phyloP scores from a whole-genome alignment of 2,329 filamentous ascomycete genomes.

The Neurospora crassa region DNA sequence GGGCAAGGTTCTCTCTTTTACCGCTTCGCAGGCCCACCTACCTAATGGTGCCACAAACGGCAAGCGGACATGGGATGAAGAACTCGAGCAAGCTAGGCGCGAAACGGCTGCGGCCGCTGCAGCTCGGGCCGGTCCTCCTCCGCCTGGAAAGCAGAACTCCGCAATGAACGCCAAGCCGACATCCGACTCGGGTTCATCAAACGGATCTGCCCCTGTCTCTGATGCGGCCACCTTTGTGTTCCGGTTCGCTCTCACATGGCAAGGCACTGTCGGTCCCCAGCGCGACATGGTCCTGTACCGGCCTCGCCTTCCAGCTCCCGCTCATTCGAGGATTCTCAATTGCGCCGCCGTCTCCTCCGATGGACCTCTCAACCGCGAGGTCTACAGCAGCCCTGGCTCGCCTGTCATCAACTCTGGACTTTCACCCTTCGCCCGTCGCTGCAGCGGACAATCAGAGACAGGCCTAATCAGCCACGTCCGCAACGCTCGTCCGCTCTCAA shows the following conservation, averaged over 20 bases:
- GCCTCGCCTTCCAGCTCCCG: constrained; percentile 60
- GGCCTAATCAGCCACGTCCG: constrained; percentile 41
- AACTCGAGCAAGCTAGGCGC: constrained; percentile 39
- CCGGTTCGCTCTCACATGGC: constrained; percentile 51
- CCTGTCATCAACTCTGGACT: constrained; percentile 28
- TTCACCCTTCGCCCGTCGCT: constrained; percentile 34
- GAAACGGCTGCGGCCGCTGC: constrained; percentile 35
- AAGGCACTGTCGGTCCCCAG: constrained; percentile 32
- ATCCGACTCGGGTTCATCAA: constrained; percentile 41
- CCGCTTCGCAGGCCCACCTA: constrained; percentile 15
- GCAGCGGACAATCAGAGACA: constrained; percentile 35
- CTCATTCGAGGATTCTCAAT: constrained; percentile 51
- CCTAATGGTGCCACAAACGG: constrained; percentile 2
- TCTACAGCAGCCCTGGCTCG: constrained; percentile 27
- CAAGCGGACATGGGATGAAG: constrained; percentile 30
- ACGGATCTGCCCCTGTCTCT: constrained; percentile 44
- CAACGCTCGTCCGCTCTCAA: constrained; percentile 32
- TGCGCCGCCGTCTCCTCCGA: constrained; percentile 18
- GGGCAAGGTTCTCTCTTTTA: constrained; percentile 49
- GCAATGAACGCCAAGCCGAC: constrained; percentile 25
- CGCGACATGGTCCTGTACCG: constrained; percentile 55
- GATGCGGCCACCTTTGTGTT: constrained; percentile 55
- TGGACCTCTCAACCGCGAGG: not conserved
- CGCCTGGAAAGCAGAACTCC: constrained; percentile 28
- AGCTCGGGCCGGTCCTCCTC: constrained; percentile 18